phyloP scores from a whole-genome alignment of 2,329 filamentous ascomycete species.

The Xylaria arbuscula region DNA sequence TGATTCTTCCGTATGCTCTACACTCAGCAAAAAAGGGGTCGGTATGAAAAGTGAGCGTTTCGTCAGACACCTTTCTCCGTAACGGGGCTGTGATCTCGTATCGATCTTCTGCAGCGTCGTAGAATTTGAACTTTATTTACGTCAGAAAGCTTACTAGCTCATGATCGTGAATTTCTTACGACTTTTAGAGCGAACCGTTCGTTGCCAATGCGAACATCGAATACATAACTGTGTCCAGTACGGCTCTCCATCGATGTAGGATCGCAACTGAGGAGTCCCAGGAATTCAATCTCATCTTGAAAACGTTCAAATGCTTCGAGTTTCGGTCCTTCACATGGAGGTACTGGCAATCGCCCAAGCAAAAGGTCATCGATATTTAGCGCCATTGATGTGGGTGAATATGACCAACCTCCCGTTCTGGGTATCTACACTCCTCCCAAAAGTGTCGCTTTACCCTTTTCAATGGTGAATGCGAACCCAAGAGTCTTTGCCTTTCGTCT shows the following conservation, averaged over 20 bases:
- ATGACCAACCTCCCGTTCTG: no score
- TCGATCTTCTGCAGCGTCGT: slow-evolving; percentile 12
- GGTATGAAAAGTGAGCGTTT: slow-evolving; percentile 16
- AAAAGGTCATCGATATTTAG: slow-evolving; percentile 5
- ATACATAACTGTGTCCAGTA: not conserved
- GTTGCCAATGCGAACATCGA: slow-evolving; percentile 20
- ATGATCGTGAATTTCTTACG: not conserved
- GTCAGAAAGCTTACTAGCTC: not conserved
- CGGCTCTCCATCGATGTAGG: slow-evolving; percentile 1
- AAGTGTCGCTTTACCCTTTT: no score
- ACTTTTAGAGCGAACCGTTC: slow-evolving; percentile 23
- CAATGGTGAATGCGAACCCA: no score
- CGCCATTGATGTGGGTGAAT: not conserved
- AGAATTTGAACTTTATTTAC: slow-evolving; percentile 21
- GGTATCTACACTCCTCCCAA: no score
- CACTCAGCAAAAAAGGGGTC: slow-evolving; percentile 30
- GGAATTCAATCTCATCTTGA: slow-evolving; percentile 7
- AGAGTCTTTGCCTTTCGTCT: no score
- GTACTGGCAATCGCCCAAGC: not conserved
- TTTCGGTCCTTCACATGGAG: slow-evolving; percentile 23
- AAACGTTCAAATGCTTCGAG: slow-evolving; percentile 16
- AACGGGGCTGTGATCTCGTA: not conserved
- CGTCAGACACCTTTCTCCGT: not conserved
- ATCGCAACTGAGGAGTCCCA: slow-evolving; percentile 24
- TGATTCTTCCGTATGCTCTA: slow-evolving; percentile 21